Base-by-base conservation (phyloP, 1,284 basidiomycete species). In the Somion occarium region DNA sequence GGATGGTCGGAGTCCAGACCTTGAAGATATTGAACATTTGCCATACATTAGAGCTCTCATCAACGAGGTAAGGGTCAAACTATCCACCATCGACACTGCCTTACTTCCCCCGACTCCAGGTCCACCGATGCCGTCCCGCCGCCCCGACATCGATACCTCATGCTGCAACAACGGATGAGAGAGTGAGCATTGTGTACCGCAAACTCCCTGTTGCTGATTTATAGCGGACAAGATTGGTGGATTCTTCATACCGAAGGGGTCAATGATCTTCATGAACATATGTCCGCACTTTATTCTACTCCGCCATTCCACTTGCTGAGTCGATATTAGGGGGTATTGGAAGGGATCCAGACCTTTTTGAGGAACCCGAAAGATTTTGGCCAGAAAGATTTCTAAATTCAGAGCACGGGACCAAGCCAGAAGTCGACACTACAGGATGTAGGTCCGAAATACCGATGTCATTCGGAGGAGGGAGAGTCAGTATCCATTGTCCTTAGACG, bases 1-100 rank as follows among this genome's bases (percentile, higher is more conserved):
- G 1, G 26, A 41, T 3, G 61, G 64, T 13, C 53, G 69, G 24
- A 38, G 64, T 13, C 73, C 73, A 0, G 56, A 55, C 5, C 57
- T 67, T 18, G 60, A 61, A 1, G 72, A 74, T 50, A 47, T 64
- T 13, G 50, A 57, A 3, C 50, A 57, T 5, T 50, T 73, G 23
- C 67, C 68, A 0, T 73, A 72, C 52, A 49, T 69, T 19, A 54
- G 63, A 18, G 70, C 69, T 0, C 43, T 69, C 3, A 62, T 73
- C n/a, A 65, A 69, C 48, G 73, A 74, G 58, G 64, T 67, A 42
- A 2, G 53, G 19, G 13, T 37, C 11, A 13, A 7, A 7, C 15
- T 7, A 15, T 7, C 7, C 7, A 7, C 15, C 7, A 34, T 7
- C 7, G 7, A 34, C 30, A 34, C 7, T 7, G 30, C 15, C 7